Percentiles rank a stretch among this genome's conserved stretches.
phyloP scores from a whole-genome alignment of 805 yeast species.

The Cyberlindnera bimundalis region DNA sequence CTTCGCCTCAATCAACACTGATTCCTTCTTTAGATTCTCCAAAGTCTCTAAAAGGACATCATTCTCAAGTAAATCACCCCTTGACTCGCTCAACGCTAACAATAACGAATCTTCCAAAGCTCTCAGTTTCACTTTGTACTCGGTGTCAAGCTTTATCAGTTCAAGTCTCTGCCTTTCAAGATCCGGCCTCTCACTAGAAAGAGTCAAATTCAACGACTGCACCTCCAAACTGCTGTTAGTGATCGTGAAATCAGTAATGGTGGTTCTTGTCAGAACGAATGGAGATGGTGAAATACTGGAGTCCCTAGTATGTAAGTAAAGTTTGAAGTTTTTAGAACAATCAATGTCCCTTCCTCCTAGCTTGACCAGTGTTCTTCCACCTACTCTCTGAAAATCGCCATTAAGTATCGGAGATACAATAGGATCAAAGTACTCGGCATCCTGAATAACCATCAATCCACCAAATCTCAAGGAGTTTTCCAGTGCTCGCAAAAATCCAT shows the following conservation, averaged over 20 bases:
- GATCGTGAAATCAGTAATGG: constrained; percentile 67
- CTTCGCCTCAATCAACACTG: constrained; percentile 49
- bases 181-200: constrained; percentile 61
- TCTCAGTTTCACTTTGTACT: constrained; percentile 51
- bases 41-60: constrained; percentile 55
- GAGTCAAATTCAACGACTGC: constrained; percentile 54
- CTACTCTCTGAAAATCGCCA: constrained; percentile 57
- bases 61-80: constrained; percentile 66
- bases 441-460: constrained; percentile 63
- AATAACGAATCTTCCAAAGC: constrained; percentile 58
- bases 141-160: constrained; percentile 52
- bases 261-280: constrained; percentile 59
- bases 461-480: constrained; percentile 88
- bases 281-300: constrained; percentile 44
- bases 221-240: constrained; percentile 64
- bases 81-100: constrained; percentile 49
- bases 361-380: constrained; percentile 63
- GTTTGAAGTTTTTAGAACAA: constrained; percentile 56
- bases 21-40: constrained; percentile 62
- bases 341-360: constrained; percentile 67
- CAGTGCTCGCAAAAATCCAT: constrained; percentile 58
- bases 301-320: constrained; percentile 62
- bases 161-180: constrained; percentile 55
- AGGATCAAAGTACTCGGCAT: constrained; percentile 82
- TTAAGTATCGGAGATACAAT: constrained; percentile 59